Base-by-base conservation (phyloP, 1,139 yeast genomes). In the Pichia kudriavzevii region DNA sequence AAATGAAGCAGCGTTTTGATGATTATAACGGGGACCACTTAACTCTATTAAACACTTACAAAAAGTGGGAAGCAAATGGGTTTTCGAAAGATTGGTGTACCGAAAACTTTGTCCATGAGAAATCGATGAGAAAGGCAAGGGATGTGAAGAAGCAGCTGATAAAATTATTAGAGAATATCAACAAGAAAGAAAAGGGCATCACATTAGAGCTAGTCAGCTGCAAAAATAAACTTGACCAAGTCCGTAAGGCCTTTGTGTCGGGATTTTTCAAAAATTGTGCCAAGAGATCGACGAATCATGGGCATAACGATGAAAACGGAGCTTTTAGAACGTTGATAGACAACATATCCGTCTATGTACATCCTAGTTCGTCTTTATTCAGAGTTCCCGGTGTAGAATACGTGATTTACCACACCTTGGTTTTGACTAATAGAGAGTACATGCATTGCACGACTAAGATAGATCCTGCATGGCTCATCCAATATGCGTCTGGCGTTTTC, bases 21-120 rank as follows among this genome's bases (percentile, higher is more conserved):
- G 95, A 91, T 52, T 82, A 87, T 15, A 93, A 83, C 47, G 96
- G 98, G 35, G 99, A 91, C 60, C 97, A 91, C 59, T 67, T 93
- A 47, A 88, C 97, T 1, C 60, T 83, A 20, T 59, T 93, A 33
- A 87, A 87, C 44, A 91, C 88, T 2, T 91, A 77, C 58, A 69
- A 73, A 39, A 73, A 78, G 15, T 91, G 97, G 97, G 69, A 64
- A 24, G 64, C 73, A 28, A 71, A 73, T 42, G 73, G 74, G 11
- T 71, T 61, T 49, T 70, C 81, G 21, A 70, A 69, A 35, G 63
- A 68, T 28, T 93, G 97, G 94, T 91, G 98, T 53, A 67, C 64
- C 28, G 82, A 79, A 35, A 79, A 87, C 51, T 91, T 69, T 50
- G 66, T 88, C 32, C 96, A 91, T 47, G 94, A 81, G 38, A 64